Evolutionary conservation across 495 filamentous ascomycete genomes (phyloP), one percentile per base, ranked within the genome.

Genomic region (Endocarpon pusillum): DNA sequence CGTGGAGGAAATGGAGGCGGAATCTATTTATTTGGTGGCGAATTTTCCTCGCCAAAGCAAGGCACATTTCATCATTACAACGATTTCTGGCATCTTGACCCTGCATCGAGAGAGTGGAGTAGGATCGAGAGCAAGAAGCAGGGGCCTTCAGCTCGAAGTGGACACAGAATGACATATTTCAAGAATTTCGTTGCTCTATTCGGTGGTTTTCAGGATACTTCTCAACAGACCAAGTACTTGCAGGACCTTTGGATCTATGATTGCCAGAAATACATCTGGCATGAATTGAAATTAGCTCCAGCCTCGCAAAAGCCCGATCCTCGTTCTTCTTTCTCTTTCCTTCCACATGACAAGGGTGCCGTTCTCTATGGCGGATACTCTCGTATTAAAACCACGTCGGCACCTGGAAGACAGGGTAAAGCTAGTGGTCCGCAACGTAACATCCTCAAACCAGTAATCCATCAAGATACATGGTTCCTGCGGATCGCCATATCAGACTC

Each of bases 21-120:
- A 16, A 64, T 94, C 26, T 97, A 87, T 54, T 54, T 97, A 11
- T 96, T 94, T 44, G 89, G 89, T 45, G 89, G 59, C 27, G 69
- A 73, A 43, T 76, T 77, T 34, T 80, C 71, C 2, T 75, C 66
- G 6, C 89, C 89, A 1, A 97, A 94, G 47, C 89, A 97, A 52
- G 89, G 89, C 3, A 97, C 87, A 1, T 97, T 97, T 51, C 94
- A 97, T 49, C 89, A 97, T 46, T 97, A 97, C 59, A 92, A 93
- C 52, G 89, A 94, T 49, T 94, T 96, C 50, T 97, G 89, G 89
- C 67, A 80, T 20, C 72, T 94, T 22, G 83, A 94, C 34, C 73
- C 83, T 0, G 62, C 67, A 4, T 69, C 73, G 0, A 66, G 81
- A 36, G 89, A 97, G 59, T 97, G 89, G 89, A 78, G 71, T 27